Evolutionary conservation across 805 yeast genomes (phyloP), one percentile per base, ranked within the genome.

Genomic region (Monosporozyma yasuniensis): DNA sequence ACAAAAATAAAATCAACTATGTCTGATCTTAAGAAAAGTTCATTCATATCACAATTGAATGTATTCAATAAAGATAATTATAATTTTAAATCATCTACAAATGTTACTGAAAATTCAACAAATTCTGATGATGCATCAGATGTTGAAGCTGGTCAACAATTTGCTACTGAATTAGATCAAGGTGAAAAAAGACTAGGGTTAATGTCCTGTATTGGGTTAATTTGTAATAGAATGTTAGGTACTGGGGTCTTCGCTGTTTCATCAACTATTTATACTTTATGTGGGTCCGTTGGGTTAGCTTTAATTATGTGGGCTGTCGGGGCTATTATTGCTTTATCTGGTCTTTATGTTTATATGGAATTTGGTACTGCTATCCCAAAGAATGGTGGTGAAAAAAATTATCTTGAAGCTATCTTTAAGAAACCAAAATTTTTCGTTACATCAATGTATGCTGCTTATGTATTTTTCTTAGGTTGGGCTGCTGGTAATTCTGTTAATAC

Each of bases 351-450:
- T 3, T 86, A 85, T 65, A 79, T 85, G 80, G 93, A 85, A 61
- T 83, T 84, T 64, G 95, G 95, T 14, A 77, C 84, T 4, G 82
- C 83, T 42, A 79, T 84, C 50, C 87, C 87, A 44, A 78, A 84
- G 68, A 85, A 86, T 60, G 95, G 95, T 56, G 96, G 93, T 56
- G 95, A 87, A 61, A 85, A 84, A 67, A 84, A 84, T 60, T 87
- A 87, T 63, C 68, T 87, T 57, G 93, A 86, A 63, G 82, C 76
- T 57, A 77, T 84, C 46, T 87, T 74, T 69, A 73, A 72, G 46
- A 79, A 77, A 57, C 95, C 95, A 41, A 76, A 71, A 62, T 84
- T 82, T 61, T 71, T 87, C 52, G 75, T 83, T 44, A 81, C 86
- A 25, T 78, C 76, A 18, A 72, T 78, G 71, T 81, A 78, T 54